phyloP scores from a whole-genome alignment of 2,329 filamentous ascomycete genomes.

The Aspergillus neoniger region DNA sequence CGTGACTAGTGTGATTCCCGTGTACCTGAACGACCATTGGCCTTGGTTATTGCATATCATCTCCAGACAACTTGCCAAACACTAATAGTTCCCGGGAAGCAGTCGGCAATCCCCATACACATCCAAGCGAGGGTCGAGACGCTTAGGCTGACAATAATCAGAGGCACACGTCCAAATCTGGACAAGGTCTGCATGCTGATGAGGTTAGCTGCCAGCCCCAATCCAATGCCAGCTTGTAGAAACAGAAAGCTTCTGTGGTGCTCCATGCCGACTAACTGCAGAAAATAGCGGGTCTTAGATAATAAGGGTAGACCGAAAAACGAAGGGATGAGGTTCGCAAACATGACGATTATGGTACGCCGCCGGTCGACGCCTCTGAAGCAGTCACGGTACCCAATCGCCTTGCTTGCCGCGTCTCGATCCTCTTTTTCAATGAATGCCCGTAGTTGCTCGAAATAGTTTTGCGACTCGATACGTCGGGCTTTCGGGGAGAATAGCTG shows the following conservation, averaged over 20 bases:
- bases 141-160: slow-evolving; percentile 30
- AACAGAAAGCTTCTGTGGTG: slow-evolving; percentile 42
- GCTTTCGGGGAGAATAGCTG: slow-evolving; percentile 53
- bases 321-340: slow-evolving; percentile 47
- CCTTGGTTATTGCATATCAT: background rate
- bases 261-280: slow-evolving; percentile 38
- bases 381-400: slow-evolving; percentile 31
- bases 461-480: slow-evolving; percentile 45
- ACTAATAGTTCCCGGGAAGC: slow-evolving; percentile 41
- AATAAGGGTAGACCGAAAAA: slow-evolving; percentile 52
- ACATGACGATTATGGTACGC: slow-evolving; percentile 37
- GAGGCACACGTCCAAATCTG: slow-evolving; percentile 42
- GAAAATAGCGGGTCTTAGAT: slow-evolving; percentile 46
- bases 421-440: slow-evolving; percentile 52
- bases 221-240: slow-evolving; percentile 49
- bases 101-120: slow-evolving; percentile 52
- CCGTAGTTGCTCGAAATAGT: slow-evolving; percentile 37
- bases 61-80: slow-evolving; percentile 40
- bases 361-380: slow-evolving; percentile 29
- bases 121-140: slow-evolving; percentile 45
- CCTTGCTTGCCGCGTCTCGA: slow-evolving; percentile 39
- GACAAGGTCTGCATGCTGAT: slow-evolving; percentile 49
- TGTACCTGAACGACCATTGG: slow-evolving; percentile 37
- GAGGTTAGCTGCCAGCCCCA: slow-evolving; percentile 50
- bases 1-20: slow-evolving; percentile 47